Conservation (phyloP, 441 rosid genomes). For the Syzygium syzygioides region DNA sequence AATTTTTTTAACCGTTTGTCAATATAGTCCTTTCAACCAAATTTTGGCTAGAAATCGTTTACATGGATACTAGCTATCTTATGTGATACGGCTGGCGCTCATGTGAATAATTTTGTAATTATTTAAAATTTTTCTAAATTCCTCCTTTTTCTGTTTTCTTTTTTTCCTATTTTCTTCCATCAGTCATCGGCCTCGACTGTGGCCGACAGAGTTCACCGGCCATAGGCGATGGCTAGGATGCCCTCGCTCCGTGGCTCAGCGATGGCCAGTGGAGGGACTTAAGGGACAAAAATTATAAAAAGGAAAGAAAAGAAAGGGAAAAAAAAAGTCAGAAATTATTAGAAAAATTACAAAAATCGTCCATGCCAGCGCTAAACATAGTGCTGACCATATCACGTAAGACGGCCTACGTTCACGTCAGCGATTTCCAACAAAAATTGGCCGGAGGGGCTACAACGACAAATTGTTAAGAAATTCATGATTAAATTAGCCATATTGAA, state of each 20-base stretch:
- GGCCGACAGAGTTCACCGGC: neutral
- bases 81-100: neutral
- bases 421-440: no score
- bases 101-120: neutral
- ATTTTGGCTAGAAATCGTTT: neutral
- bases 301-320: no score
- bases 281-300: no score
- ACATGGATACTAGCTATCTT: accelerated
- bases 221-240: neutral
- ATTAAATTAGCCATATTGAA: no score
- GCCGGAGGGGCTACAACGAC: accelerated
- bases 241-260: no score
- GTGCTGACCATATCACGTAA: no score
- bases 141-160: neutral
- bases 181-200: accelerated
- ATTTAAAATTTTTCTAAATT: neutral
- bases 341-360: no score
- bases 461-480: no score
- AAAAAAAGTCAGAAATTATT: no score
- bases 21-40: accelerated
- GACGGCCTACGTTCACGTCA: neutral
- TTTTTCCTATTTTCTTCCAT: neutral
- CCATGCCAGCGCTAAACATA: no score
- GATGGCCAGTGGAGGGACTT: no score
- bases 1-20: neutral